phyloP scores from a whole-genome alignment of 768 basidiomycete species.

The Scleroderma bovista region DNA sequence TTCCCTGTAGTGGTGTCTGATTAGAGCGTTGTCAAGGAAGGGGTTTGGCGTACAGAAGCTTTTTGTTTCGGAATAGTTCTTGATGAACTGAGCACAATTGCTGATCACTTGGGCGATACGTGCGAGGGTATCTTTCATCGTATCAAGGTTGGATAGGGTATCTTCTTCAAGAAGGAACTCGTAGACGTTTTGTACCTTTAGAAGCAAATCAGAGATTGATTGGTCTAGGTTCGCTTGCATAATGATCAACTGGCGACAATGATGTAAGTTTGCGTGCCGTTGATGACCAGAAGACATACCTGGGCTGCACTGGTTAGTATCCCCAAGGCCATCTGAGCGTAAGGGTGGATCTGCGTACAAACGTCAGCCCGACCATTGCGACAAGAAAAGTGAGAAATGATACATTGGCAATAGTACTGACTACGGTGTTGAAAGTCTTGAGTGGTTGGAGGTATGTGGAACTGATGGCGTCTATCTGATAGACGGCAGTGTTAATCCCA shows the following conservation, averaged over 20 bases:
- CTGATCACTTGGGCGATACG: constrained; percentile 14
- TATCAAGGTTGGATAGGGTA: not conserved
- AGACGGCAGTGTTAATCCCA: not conserved
- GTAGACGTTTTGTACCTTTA: constrained; percentile 1
- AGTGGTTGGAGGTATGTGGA: constrained; percentile 2
- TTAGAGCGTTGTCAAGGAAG: not conserved
- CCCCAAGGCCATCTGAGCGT: constrained; percentile 1
- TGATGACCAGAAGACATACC: not conserved
- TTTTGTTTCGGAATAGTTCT: not conserved
- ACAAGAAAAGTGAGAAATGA: not conserved
- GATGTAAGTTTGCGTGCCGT: not conserved
- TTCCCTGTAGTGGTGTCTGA: not conserved
- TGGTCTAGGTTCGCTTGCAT: not conserved
- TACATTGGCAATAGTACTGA: not conserved
- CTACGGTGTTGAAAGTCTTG: not conserved
- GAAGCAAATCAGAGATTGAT: not conserved
- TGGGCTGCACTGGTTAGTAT: not conserved
- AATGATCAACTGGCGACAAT: not conserved
- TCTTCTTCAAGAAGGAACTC: not conserved
- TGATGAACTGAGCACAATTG: constrained; percentile 12
- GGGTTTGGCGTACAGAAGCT: not conserved
- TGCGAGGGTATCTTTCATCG: not conserved
- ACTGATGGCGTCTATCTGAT: not conserved
- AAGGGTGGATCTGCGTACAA: constrained; percentile 2
- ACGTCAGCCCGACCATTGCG: not conserved